These are phyloP conservation scores for Pleurotus salmoneostramineus DNA, from an alignment of 768 basidiomycete genomes.

Conservation along the genomic window DNA sequence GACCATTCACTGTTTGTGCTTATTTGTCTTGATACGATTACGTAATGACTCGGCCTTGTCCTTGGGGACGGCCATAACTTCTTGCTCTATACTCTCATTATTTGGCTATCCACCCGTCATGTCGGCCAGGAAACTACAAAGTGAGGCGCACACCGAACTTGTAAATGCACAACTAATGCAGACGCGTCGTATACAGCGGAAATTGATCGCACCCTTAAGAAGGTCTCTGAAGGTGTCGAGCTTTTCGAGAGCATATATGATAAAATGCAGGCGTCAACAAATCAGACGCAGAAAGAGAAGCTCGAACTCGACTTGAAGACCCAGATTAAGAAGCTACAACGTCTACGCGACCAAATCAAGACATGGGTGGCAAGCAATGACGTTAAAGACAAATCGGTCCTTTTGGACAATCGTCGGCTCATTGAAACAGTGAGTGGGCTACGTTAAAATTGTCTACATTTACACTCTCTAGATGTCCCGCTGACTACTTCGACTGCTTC, in stretches of 20 bases:
- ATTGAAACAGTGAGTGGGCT: constrained; percentile 85
- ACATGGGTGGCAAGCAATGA: constrained; percentile 97
- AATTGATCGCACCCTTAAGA: constrained; percentile 98
- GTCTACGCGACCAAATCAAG: constrained; percentile 99
- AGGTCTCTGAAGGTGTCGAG: constrained; percentile 93
- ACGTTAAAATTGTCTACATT: neutral
- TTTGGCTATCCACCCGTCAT: neutral
- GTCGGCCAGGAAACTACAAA: constrained; percentile 63
- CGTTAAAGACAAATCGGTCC: constrained; percentile 94
- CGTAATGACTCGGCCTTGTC: too few relatives aligned
- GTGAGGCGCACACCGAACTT: constrained; percentile 32
- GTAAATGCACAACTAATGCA: neutral
- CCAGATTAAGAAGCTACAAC: constrained; percentile 98
- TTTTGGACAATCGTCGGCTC: constrained; percentile 90
- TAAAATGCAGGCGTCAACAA: constrained; percentile 95
- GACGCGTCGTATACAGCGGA: constrained; percentile 61
- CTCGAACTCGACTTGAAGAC: constrained; percentile 57
- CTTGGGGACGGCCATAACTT: neutral
- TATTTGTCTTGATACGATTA: too few relatives aligned
- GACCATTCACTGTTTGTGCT: too few relatives aligned
- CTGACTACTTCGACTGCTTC: constrained; percentile 19
- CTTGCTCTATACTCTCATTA: neutral
- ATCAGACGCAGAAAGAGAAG: constrained; percentile 66
- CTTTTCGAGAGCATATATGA: constrained; percentile 94
- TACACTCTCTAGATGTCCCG: constrained; percentile 14